Evolutionary conservation across 2,329 filamentous ascomycete species (phyloP).

Genomic region (Ceratocystis ficicola): DNA sequence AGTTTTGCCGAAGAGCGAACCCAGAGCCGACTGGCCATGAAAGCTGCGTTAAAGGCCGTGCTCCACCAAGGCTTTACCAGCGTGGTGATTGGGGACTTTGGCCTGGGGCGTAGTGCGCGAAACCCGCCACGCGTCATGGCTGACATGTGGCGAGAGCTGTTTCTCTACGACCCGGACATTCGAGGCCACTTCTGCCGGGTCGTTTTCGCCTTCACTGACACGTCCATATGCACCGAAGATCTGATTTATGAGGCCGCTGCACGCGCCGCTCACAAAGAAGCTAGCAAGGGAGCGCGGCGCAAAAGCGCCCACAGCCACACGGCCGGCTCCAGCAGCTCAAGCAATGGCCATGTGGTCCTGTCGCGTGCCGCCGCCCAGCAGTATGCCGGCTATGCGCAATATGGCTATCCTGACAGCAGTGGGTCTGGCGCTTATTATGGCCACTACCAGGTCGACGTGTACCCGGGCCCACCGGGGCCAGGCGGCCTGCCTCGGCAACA

Average conservation of each 20-base stretch:
- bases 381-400: not conserved
- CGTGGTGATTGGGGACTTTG: conserved; percentile 53
- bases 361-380: not conserved
- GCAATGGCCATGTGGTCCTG: conserved; percentile 24
- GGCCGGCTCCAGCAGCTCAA: conserved; percentile 20
- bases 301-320: conserved; percentile 18
- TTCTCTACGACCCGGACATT: conserved; percentile 51
- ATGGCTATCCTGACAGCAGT: conserved; percentile 26
- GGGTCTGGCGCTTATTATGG: conserved; percentile 26
- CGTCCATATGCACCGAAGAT: conserved; percentile 40
- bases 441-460: conserved; percentile 24
- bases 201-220: conserved; percentile 53
- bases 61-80: conserved; percentile 45
- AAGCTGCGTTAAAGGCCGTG: conserved; percentile 57
- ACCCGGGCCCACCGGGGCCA: not conserved
- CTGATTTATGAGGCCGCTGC: conserved; percentile 37
- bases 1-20: conserved; percentile 60
- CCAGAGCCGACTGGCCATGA: conserved; percentile 61
- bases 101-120: conserved; percentile 49
- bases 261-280: conserved; percentile 33
- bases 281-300: conserved; percentile 31
- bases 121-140: conserved; percentile 55
- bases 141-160: conserved; percentile 52
- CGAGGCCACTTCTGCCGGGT: conserved; percentile 49
- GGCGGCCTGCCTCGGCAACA: not conserved